Base-by-base conservation (phyloP, 495 filamentous ascomycete genomes). In the Penicillium desertorum region DNA sequence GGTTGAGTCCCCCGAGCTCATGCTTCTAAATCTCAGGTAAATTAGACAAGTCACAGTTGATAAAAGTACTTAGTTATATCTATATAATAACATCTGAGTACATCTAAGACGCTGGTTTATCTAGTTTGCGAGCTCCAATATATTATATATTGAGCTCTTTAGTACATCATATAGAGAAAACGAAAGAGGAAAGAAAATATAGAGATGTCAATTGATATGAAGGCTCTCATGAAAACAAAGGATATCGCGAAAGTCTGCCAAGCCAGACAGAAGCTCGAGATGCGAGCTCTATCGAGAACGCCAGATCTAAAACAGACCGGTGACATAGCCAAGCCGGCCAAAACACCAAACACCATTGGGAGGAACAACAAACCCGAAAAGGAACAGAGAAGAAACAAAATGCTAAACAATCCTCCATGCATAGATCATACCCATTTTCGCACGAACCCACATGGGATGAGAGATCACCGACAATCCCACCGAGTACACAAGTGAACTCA, bases 1-100 rank as follows among this genome's bases (percentile, higher is more conserved):
- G 41, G 79, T 96, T 48, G 93, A 98, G 74, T 84, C 88, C 60
- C 88, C 92, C 3, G 92, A 88, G 71, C 78, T 80, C 47, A 94
- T 98, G 91, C 74, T 96, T 45, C 80, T 76, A 56, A 76, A 70
- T 32, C 56, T 79, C 57, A 76, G 73, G 68, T 83, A 56, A 72
- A 62, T 41, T 20, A 42, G 11, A 14, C 20, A 30, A 19, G 12
- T n/a, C 11, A 19, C n/a, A 0, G 5, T 48, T 47, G 39, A 62
- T 45, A 25, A 49, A 49, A 60, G 64, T 27, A 48, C 10, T 19
- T 32, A 20, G 45, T 11, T 48, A 32, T 19, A 48, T 32, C 45
- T 29, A n/a, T 29, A 45, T 45, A 45, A 16, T n/a, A 27, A 25
- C 14, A 7, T n/a, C 1, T 8, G 44, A 4, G 19, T 45, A 45